Evolutionary conservation across 352 stramenopile genomes (phyloP).

Genomic region (Globisporangium okanoganense): DNA sequence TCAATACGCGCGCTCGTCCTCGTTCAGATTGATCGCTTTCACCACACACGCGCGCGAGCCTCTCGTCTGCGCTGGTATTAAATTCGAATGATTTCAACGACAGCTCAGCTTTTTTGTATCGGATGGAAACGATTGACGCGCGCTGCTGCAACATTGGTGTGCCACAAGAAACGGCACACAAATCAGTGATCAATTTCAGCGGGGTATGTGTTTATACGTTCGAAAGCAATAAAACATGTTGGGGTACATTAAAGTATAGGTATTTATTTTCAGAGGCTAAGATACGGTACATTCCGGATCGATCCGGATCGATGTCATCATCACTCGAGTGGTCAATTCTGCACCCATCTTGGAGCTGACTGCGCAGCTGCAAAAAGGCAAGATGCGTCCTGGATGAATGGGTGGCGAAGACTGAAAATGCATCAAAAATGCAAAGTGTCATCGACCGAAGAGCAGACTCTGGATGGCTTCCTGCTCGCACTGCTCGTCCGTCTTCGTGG

Average conservation of each 20-base stretch:
- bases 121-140: conserved; percentile 9
- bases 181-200: neutral
- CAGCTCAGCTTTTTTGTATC: conserved; percentile 1
- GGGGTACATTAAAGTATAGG: too few species aligned
- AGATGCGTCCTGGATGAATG: neutral
- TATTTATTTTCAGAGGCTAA: neutral
- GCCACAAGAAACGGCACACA: neutral
- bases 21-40: neutral
- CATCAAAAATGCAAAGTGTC: neutral
- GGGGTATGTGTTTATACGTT: neutral
- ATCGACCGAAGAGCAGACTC: conserved; percentile 40
- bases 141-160: conserved; percentile 6
- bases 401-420: neutral
- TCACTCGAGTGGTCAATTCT: neutral
- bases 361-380: neutral
- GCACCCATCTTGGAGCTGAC: neutral
- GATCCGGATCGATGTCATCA: neutral
- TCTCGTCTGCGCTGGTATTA: neutral
- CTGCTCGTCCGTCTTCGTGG: conserved; percentile 44
- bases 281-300: neutral
- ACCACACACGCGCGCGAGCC: neutral
- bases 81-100: conserved; percentile 4
- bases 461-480: conserved; percentile 59
- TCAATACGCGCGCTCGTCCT: neutral
- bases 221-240: neutral